Conservation (phyloP, 2,329 filamentous ascomycete genomes). For the Colletotrichum melonis region DNA sequence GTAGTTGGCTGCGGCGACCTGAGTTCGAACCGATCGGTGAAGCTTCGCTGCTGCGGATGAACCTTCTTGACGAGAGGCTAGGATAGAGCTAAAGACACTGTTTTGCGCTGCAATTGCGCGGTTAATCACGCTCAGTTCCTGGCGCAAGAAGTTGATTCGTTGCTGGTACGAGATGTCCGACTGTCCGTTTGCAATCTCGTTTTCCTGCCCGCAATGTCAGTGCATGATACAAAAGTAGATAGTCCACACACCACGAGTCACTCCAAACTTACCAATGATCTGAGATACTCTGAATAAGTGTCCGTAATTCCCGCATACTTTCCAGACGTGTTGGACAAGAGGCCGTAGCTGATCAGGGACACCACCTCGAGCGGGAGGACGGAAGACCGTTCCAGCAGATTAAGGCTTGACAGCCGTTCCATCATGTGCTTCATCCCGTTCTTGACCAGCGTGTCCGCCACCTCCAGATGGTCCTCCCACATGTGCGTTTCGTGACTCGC, state of each 20-base stretch:
- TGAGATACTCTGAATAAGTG: slow-evolving; percentile 56
- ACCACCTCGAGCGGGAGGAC: slow-evolving; percentile 56
- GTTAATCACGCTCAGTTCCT: slow-evolving; percentile 53
- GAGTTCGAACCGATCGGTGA: slow-evolving; percentile 36
- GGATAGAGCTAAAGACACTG: slow-evolving; percentile 43
- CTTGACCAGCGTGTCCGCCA: slow-evolving; percentile 45
- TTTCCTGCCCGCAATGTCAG: slow-evolving; percentile 46
- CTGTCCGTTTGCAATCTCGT: slow-evolving; percentile 51
- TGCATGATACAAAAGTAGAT: background rate
- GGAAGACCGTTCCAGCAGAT: slow-evolving; percentile 49
- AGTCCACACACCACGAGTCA: background rate
- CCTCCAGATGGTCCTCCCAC: slow-evolving; percentile 45
- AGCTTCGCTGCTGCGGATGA: slow-evolving; percentile 18
- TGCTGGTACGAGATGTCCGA: slow-evolving; percentile 55
- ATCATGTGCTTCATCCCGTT: slow-evolving; percentile 52
- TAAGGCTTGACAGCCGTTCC: slow-evolving; percentile 43
- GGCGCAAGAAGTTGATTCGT: slow-evolving; percentile 51
- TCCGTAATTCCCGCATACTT: slow-evolving; percentile 51
- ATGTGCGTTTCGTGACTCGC: slow-evolving; percentile 36
- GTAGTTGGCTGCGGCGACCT: slow-evolving; percentile 25
- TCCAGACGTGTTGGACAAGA: slow-evolving; percentile 52
- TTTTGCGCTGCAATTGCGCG: slow-evolving; percentile 48
- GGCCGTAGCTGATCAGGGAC: slow-evolving; percentile 50
- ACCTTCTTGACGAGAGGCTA: slow-evolving; percentile 5
- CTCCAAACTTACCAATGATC: slow-evolving; percentile 48